Base-by-base conservation (phyloP, 306 rosid genomes). In the Glycine tomentella region DNA sequence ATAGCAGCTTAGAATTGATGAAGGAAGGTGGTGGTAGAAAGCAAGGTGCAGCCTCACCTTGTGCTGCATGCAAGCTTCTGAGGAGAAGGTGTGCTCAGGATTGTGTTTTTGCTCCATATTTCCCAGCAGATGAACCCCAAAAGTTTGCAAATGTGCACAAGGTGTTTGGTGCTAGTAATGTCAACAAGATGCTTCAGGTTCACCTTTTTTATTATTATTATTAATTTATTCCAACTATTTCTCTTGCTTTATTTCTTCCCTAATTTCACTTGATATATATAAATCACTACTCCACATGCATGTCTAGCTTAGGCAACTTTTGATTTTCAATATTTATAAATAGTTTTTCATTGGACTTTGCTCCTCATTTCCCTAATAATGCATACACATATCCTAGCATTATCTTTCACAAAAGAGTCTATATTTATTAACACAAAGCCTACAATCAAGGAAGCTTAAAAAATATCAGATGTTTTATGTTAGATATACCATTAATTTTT, bases 151-250 rank as follows among this genome's bases (percentile, higher is more conserved):
- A 90, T 16, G 97, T 93, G n/a, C 97, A 93, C 82, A 93, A 87
- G 66, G 97, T 93, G 2, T 93, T 93, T 40, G 97, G 97, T 38
- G 97, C 97, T 10, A 93, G 97, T 78, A 93, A 93, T 76, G 91
- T 93, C 89, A 91, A 90, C 90, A 93, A 93, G 81, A 93, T 93
- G 97, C 86, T 93, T 15, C 97, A 91, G 96, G 97, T 65, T 64
- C 52, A 3, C 63, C 7, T 64, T 45, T 34, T 46, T n/a, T n/a
- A n/a, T n/a, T n/a, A n/a, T 56, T 16, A 6, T 70, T 42, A 6
- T 42, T 6, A 6, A 6, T 42, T 6, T 44, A 51, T 59, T 25
- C 66, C n/a, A n/a, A n/a, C n/a, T n/a, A n/a, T n/a, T n/a, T n/a
- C n/a, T n/a, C n/a, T n/a, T n/a, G n/a, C n/a, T n/a, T n/a, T n/a